These are phyloP conservation scores for Aspergillus brunneoviolaceus DNA, from an alignment of 2,329 filamentous ascomycete genomes.

Conservation along the genomic window DNA sequence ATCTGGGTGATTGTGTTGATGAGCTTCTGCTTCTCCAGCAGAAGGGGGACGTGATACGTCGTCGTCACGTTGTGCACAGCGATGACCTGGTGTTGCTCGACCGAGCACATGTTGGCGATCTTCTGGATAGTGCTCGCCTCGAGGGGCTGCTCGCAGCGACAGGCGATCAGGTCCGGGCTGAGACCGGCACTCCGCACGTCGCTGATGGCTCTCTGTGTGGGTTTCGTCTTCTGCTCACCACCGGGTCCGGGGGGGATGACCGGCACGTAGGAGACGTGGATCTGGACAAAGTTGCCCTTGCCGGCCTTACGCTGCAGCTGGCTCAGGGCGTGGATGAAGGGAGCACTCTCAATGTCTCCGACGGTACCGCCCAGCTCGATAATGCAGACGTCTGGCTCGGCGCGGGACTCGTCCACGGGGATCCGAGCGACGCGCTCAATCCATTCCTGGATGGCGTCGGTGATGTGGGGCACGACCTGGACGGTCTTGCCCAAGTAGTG, in stretches of 20 bases:
- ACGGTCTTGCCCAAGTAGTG: slow-evolving; percentile 85
- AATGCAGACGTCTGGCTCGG: slow-evolving; percentile 88
- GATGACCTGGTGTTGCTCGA: slow-evolving; percentile 80
- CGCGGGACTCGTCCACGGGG: slow-evolving; percentile 79
- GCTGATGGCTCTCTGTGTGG: slow-evolving; percentile 87
- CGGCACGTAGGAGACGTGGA: slow-evolving; percentile 78
- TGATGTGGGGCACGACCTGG: slow-evolving; percentile 90
- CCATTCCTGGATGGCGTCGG: slow-evolving; percentile 84
- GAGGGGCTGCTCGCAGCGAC: slow-evolving; percentile 78
- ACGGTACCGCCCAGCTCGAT: slow-evolving; percentile 53
- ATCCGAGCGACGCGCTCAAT: slow-evolving; percentile 82
- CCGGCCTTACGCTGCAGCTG: slow-evolving; percentile 73
- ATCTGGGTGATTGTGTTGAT: slow-evolving; percentile 64
- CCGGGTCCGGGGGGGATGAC: slow-evolving; percentile 49
- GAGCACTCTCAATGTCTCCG: slow-evolving; percentile 81
- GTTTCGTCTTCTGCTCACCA: slow-evolving; percentile 92
- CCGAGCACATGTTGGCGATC: slow-evolving; percentile 85
- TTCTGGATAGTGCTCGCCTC: slow-evolving; percentile 75
- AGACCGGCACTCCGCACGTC: slow-evolving; percentile 78
- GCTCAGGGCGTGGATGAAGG: slow-evolving; percentile 82
- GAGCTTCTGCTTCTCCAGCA: slow-evolving; percentile 79
- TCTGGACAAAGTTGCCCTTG: slow-evolving; percentile 79
- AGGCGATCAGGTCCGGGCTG: slow-evolving; percentile 80
- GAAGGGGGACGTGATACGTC: slow-evolving; percentile 92
- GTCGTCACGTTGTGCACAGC: slow-evolving; percentile 84